A percentile compares a stretch with the other conserved stretches of the same genome.
Evolutionary conservation across 2,329 filamentous ascomycete species (phyloP).

Genomic region (Graphium sp.): DNA sequence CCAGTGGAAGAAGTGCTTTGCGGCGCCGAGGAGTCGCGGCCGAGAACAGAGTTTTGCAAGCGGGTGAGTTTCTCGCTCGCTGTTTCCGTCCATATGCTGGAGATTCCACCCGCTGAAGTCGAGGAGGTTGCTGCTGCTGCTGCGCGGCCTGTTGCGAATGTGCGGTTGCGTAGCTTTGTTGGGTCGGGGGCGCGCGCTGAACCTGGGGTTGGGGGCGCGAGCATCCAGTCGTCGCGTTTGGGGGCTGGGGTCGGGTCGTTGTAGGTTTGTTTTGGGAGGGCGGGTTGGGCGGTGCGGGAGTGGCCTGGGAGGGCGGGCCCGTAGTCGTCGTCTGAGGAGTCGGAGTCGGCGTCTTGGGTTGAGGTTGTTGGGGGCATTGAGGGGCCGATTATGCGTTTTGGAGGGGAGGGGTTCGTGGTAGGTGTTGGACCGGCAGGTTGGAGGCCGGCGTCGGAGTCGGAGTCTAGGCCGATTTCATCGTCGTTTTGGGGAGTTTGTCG

Average conservation of each 20-base stretch:
- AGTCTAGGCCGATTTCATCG: constrained; percentile 24
- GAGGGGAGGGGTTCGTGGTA: constrained; percentile 4
- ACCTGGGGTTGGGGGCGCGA: constrained; percentile 45
- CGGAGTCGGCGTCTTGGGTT: constrained; percentile 19
- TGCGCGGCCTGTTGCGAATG: constrained; percentile 55
- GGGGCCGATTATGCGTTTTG: constrained; percentile 9
- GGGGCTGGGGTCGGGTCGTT: constrained; percentile 12
- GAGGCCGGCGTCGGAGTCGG: constrained; percentile 17
- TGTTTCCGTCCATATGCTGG: constrained; percentile 79
- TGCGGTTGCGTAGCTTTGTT: constrained; percentile 64
- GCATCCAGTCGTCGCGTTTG: constrained; percentile 75
- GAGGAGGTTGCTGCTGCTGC: constrained; percentile 11
- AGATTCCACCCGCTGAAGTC: constrained; percentile 21
- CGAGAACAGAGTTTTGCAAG: constrained; percentile 67
- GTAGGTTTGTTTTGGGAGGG: no score
- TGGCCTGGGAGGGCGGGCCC: constrained; percentile 40
- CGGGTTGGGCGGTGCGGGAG: constrained; percentile 26
- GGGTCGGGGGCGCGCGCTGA: constrained; percentile 51
- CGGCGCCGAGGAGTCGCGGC: constrained; percentile 30
- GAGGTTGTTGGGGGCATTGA: constrained; percentile 12
- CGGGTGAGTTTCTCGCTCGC: constrained; percentile 73
- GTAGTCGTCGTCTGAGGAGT: constrained; percentile 32
- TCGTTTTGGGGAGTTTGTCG: constrained; percentile 12
- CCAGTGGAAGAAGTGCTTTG: background rate
- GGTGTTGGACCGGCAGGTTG: constrained; percentile 8